Conservation (phyloP, 768 basidiomycete genomes). For the Mrakia blollopis region DNA sequence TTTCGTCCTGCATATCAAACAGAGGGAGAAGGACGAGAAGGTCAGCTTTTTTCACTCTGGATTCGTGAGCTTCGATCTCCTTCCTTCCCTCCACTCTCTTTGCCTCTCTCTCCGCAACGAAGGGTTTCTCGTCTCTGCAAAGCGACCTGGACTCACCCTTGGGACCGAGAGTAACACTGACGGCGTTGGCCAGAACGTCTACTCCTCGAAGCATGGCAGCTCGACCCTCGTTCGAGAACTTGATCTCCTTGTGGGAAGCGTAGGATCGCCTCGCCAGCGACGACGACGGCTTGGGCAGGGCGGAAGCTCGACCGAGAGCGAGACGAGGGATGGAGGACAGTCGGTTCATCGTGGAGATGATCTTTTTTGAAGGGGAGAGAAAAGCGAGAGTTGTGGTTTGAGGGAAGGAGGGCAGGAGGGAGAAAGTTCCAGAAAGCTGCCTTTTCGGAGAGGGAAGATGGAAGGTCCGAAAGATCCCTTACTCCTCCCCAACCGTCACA, state of each 20-base stretch:
- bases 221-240: constrained; percentile 91
- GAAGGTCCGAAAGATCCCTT: neutral
- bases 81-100: neutral
- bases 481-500: neutral
- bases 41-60: neutral
- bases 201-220: constrained; percentile 92
- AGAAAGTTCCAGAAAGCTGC: constrained; percentile 1
- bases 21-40: neutral
- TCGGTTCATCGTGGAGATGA: constrained; percentile 5
- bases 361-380: neutral
- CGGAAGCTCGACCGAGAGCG: constrained; percentile 11
- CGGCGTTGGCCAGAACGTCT: constrained; percentile 93
- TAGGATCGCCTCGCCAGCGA: constrained; percentile 36
- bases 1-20: constrained; percentile 62
- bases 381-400: neutral
- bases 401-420: neutral
- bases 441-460: constrained; percentile 8
- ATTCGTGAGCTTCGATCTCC: constrained; percentile 3
- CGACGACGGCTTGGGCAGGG: neutral
- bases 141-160: constrained; percentile 58
- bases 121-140: neutral
- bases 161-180: constrained; percentile 91
- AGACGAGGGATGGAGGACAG: constrained; percentile 26
- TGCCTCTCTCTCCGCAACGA: neutral
- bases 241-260: constrained; percentile 80